These are phyloP conservation scores for Dactylellina parvicollis DNA, from an alignment of 2,329 filamentous ascomycete species.

Conservation along the genomic window DNA sequence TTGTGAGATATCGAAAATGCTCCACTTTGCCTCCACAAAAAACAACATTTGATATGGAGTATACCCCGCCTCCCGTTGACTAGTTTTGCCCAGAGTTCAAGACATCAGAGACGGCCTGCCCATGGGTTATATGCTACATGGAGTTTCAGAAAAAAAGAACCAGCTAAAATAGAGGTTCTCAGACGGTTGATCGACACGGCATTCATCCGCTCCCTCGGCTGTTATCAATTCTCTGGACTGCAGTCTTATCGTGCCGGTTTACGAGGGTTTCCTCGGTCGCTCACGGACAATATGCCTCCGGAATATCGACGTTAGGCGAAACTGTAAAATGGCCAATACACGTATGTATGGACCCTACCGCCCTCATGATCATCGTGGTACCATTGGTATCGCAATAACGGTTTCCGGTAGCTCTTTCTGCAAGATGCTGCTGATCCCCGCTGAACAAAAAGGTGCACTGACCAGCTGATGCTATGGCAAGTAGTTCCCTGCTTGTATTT, in stretches of 20 bases:
- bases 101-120: slow-evolving; percentile 32
- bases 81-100: slow-evolving; percentile 13
- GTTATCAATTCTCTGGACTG: slow-evolving; percentile 42
- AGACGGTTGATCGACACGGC: slow-evolving; percentile 33
- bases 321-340: slow-evolving; percentile 19
- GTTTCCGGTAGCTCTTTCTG: slow-evolving; percentile 24
- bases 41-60: slow-evolving; percentile 23
- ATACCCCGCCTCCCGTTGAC: slow-evolving; percentile 38
- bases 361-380: slow-evolving; percentile 43
- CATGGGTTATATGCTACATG: slow-evolving; percentile 12
- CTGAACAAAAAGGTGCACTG: slow-evolving; percentile 5
- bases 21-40: slow-evolving; percentile 13
- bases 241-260: slow-evolving; percentile 16
- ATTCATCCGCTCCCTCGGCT: slow-evolving; percentile 51
- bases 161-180: no score
- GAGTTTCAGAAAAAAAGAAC: no score
- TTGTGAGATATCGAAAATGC: background rate
- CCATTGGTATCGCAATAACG: slow-evolving; percentile 5
- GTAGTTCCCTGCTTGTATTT: slow-evolving; percentile 45
- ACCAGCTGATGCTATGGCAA: slow-evolving; percentile 11
- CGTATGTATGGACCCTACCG: slow-evolving; percentile 30
- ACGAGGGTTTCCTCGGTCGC: slow-evolving; percentile 4
- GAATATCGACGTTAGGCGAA: slow-evolving; percentile 9
- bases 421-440: slow-evolving; percentile 32
- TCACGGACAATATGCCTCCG: slow-evolving; percentile 48